Conservation (phyloP, 2,329 filamentous ascomycete species). For the Teratosphaeria nubilosa region DNA sequence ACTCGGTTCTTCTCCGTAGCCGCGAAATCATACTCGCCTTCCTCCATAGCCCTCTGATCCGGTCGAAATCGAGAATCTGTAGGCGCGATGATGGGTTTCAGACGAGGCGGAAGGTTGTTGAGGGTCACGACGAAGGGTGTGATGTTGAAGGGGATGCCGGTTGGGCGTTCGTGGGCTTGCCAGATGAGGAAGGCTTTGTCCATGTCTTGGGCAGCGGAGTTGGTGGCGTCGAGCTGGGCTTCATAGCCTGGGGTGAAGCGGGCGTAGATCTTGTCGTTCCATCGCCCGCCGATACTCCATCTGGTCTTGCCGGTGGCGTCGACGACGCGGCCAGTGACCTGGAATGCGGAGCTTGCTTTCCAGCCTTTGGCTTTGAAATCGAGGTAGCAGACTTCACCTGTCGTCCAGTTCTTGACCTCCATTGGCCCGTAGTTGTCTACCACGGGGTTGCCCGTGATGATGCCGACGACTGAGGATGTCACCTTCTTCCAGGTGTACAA, state of each 20-base stretch:
- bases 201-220: conserved; percentile 36
- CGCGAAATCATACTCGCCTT: conserved; percentile 90
- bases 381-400: conserved; percentile 76
- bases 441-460: conserved; percentile 90
- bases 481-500: conserved; percentile 99
- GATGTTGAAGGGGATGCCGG: conserved; percentile 88
- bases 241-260: conserved; percentile 87
- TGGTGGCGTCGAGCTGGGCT: conserved; percentile 46
- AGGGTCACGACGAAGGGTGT: conserved; percentile 93
- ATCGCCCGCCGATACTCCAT: conserved; percentile 84
- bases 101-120: conserved; percentile 80
- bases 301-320: conserved; percentile 69
- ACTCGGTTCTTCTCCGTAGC: conserved; percentile 89
- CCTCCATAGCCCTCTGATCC: conserved; percentile 96
- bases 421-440: conserved; percentile 98
- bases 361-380: conserved; percentile 95
- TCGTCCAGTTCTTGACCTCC: conserved; percentile 96
- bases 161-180: conserved; percentile 73
- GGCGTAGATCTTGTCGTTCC: conserved; percentile 96
- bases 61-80: conserved; percentile 89
- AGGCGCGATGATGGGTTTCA: conserved; percentile 68
- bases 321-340: conserved; percentile 76
- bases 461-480: conserved; percentile 92
- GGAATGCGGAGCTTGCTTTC: conserved; percentile 87
- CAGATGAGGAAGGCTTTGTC: conserved; percentile 81